Conservation (phyloP, 2,329 filamentous ascomycete species). For the Diaporthe vaccinii region DNA sequence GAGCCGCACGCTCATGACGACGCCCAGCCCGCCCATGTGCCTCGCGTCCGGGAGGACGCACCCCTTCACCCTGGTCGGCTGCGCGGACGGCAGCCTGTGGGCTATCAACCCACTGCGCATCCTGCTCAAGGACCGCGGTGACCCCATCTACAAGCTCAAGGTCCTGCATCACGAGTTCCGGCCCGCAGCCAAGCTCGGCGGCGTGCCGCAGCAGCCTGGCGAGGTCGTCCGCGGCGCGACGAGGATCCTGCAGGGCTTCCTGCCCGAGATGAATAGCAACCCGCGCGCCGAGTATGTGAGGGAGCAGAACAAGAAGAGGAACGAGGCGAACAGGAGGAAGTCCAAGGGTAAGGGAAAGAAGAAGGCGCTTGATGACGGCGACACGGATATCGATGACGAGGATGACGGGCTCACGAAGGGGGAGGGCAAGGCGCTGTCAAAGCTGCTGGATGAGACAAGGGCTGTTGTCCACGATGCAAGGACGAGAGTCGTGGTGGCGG, state of each 20-base stretch:
- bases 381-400: conserved; percentile 44
- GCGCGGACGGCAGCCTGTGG: conserved; percentile 67
- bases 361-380: conserved; percentile 48
- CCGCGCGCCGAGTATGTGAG: conserved; percentile 55
- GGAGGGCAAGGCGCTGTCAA: conserved; percentile 44
- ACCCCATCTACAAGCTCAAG: conserved; percentile 55
- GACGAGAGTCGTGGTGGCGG: conserved; percentile 72
- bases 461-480: conserved; percentile 72
- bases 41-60: conserved; percentile 65
- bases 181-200: conserved; percentile 45
- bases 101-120: conserved; percentile 60
- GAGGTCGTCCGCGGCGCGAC: conserved; percentile 59
- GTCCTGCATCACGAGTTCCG: conserved; percentile 69
- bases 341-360: conserved; percentile 49
- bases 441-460: conserved; percentile 41
- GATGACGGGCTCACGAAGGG: conserved; percentile 44
- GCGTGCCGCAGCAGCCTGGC: not conserved
- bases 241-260: conserved; percentile 66
- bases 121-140: conserved; percentile 57
- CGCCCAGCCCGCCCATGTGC: conserved; percentile 64
- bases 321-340: conserved; percentile 51
- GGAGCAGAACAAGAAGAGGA: conserved; percentile 52
- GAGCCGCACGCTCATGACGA: conserved; percentile 64
- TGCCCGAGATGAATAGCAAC: conserved; percentile 63
- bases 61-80: conserved; percentile 67